phyloP scores from a whole-genome alignment of 1,284 basidiomycete species.

The Sphagnurus paluster region DNA sequence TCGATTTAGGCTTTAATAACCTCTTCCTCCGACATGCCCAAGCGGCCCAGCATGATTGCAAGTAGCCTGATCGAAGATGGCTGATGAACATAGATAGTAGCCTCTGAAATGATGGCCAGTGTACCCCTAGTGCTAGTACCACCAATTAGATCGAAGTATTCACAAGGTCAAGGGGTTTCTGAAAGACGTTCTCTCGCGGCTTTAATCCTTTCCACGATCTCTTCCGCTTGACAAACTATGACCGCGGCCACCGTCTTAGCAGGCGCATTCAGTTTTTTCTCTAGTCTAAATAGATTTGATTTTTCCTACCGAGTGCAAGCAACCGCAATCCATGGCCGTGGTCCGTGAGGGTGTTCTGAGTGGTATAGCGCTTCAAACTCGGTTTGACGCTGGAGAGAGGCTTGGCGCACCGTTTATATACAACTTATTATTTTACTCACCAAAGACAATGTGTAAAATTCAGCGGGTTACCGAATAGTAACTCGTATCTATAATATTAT shows the following conservation, averaged over 20 bases:
- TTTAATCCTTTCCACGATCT: constrained; percentile 13
- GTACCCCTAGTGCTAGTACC: constrained; percentile 15
- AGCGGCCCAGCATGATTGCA: constrained; percentile 19
- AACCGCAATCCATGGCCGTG: not conserved
- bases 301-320: not conserved
- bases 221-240: constrained; percentile 11
- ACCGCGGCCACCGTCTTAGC: constrained; percentile 13
- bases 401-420: too few species aligned
- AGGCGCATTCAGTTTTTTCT: too few species aligned
- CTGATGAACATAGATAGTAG: not conserved
- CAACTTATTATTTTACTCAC: too few species aligned
- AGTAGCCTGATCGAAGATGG: constrained; percentile 15
- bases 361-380: too few species aligned
- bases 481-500: too few species aligned
- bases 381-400: too few species aligned
- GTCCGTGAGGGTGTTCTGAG: too few species aligned
- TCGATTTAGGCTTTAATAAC: constrained; percentile 11
- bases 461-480: too few species aligned
- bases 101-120: too few species aligned
- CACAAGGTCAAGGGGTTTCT: constrained; percentile 9
- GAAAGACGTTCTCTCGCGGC: not conserved
- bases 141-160: constrained; percentile 16
- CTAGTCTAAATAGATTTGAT: not conserved
- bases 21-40: constrained; percentile 14
- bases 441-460: too few species aligned